A percentile compares a stretch with the other conserved stretches of the same genome.
These are phyloP conservation scores for Sphagnum magellanicum DNA, from an alignment of 228 moss, liverwort and hornwort genomes.

Conservation along the genomic window DNA sequence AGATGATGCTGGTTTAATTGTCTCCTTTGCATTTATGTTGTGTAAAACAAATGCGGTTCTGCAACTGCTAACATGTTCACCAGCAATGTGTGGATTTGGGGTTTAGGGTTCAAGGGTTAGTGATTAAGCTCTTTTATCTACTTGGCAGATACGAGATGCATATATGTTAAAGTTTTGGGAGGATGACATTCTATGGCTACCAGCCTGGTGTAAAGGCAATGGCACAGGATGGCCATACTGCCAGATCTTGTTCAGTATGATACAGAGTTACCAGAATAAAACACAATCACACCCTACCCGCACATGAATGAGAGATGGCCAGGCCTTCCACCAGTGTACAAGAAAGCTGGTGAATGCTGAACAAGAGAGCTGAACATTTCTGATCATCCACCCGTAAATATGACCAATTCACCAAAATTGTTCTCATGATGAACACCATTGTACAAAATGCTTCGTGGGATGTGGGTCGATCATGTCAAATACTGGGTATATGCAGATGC, in stretches of 20 bases:
- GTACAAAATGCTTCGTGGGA: neutral
- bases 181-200: slow-evolving; percentile 36
- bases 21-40: neutral
- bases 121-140: too few relatives aligned
- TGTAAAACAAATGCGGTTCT: neutral
- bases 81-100: neutral
- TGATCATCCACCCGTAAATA: neutral
- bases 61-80: neutral
- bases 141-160: slow-evolving; percentile 45
- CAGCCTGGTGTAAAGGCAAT: slow-evolving; percentile 39
- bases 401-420: neutral
- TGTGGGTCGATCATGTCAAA: neutral
- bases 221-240: slow-evolving; percentile 34
- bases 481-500: too few relatives aligned
- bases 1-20: neutral
- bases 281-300: slow-evolving; percentile 43
- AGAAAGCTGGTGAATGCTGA: slow-evolving; percentile 41
- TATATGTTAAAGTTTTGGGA: slow-evolving; percentile 63
- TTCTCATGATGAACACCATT: neutral
- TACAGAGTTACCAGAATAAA: slow-evolving; percentile 48
- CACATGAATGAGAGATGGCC: slow-evolving; percentile 64
- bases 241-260: slow-evolving; percentile 45
- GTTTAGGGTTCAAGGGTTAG: neutral
- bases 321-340: slow-evolving; percentile 40
- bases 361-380: neutral